Evolutionary conservation across 1,284 basidiomycete species (phyloP).

Genomic region (Marasmius fiardii): DNA sequence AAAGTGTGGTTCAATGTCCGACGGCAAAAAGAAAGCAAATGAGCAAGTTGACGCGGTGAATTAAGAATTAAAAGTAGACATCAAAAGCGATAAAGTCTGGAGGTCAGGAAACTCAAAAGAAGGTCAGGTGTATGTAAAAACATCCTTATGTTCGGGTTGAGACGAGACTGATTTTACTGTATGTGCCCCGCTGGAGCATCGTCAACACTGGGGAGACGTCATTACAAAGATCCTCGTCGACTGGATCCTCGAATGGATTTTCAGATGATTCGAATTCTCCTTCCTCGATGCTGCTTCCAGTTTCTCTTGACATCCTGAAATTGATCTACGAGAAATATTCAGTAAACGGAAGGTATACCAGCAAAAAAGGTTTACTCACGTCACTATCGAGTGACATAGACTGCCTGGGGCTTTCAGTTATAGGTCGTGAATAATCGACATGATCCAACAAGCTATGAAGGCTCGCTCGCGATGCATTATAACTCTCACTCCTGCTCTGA

Average conservation of each 20-base stretch:
- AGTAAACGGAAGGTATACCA: not conserved
- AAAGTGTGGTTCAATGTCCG: not conserved
- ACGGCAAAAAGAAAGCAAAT: not conserved
- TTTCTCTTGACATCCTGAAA: not conserved
- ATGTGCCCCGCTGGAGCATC: not conserved
- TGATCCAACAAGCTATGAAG: constrained; percentile 1
- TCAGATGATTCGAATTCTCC: not conserved
- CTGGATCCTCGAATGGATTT: not conserved
- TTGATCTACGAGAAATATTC: not conserved
- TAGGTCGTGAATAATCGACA: not conserved
- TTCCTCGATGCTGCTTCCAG: not conserved
- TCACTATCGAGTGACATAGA: not conserved
- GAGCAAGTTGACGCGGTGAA: too few relatives aligned
- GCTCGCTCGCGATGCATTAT: not conserved
- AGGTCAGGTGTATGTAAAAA: not conserved
- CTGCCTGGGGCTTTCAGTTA: not conserved
- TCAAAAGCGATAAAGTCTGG: not conserved
- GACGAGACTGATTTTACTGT: not conserved
- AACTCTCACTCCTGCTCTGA: not conserved
- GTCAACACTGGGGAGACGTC: not conserved
- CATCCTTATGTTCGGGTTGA: not conserved
- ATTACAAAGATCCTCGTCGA: not conserved
- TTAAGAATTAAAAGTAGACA: not conserved
- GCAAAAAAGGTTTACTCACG: not conserved
- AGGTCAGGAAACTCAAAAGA: not conserved